These are phyloP conservation scores for Pachyrhizus erosus DNA, from an alignment of 306 rosid genomes.

Conservation along the genomic window DNA sequence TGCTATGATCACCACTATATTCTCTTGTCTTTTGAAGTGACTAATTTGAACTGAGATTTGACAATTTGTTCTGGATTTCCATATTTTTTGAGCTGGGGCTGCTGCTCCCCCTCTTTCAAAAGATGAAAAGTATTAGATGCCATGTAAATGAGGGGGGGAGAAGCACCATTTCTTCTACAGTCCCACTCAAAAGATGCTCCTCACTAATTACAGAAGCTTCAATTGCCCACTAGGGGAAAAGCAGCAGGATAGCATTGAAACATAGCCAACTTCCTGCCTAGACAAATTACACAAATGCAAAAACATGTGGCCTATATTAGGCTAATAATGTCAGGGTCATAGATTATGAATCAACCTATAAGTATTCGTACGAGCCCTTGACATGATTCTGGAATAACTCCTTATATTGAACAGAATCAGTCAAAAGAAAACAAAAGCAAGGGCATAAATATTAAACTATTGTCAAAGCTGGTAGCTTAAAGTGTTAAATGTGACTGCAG, in stretches of 20 bases:
- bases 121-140: constrained; percentile 61
- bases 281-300: constrained; percentile 37
- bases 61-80: constrained; percentile 56
- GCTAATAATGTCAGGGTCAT: constrained; percentile 17
- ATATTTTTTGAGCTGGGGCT: constrained; percentile 21
- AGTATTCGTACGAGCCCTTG: constrained; percentile 16
- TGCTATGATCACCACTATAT: constrained; percentile 37
- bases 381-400: constrained; percentile 51
- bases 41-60: constrained; percentile 46
- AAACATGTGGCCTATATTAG: constrained; percentile 55
- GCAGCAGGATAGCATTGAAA: constrained; percentile 11
- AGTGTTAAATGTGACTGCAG: constrained; percentile 68
- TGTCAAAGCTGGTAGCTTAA: constrained; percentile 62
- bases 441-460: constrained; percentile 54
- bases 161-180: constrained; percentile 43
- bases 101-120: constrained; percentile 31
- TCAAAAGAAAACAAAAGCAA: constrained; percentile 57
- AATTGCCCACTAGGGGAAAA: constrained; percentile 15
- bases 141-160: constrained; percentile 30
- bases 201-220: constrained; percentile 22
- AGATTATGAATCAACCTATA: constrained; percentile 44
- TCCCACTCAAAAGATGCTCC: constrained; percentile 54
- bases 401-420: constrained; percentile 43
- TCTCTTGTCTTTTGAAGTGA: constrained; percentile 38
- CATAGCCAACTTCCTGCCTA: constrained; percentile 4